These are phyloP conservation scores for Gilbertella persicaria DNA, from an alignment of 371 early-diverging fungal species.

Conservation along the genomic window DNA sequence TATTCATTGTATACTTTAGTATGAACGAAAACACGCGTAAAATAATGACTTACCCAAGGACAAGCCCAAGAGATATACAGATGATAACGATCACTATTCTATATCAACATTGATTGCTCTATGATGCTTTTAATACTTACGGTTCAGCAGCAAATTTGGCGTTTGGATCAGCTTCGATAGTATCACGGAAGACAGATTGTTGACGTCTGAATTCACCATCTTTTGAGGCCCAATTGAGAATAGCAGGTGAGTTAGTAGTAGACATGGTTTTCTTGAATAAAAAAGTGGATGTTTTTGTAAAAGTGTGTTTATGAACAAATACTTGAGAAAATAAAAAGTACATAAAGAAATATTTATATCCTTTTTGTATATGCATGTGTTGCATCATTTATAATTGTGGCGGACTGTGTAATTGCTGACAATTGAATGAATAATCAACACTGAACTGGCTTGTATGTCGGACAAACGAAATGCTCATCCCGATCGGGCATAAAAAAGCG, in stretches of 20 bases:
- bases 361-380: background rate
- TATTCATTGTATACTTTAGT: constrained; percentile 3
- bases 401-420: constrained; percentile 7
- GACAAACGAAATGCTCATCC: too few species aligned
- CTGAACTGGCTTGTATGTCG: too few species aligned
- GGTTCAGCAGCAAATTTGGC: constrained; percentile 79
- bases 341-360: constrained; percentile 10
- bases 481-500: too few species aligned
- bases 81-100: constrained; percentile 75
- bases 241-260: constrained; percentile 22
- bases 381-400: constrained; percentile 1
- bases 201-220: constrained; percentile 89
- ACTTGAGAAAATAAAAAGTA: constrained; percentile 11
- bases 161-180: constrained; percentile 54
- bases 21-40: background rate
- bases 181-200: constrained; percentile 81
- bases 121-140: too few species aligned
- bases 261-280: constrained; percentile 13
- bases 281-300: constrained; percentile 5
- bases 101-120: background rate
- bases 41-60: constrained; percentile 72
- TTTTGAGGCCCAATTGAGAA: constrained; percentile 77
- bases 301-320: background rate
- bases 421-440: constrained; percentile 1
- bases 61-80: constrained; percentile 79